Conservation (phyloP, 306 rosid species). For the Oemleria cerasiformis region DNA sequence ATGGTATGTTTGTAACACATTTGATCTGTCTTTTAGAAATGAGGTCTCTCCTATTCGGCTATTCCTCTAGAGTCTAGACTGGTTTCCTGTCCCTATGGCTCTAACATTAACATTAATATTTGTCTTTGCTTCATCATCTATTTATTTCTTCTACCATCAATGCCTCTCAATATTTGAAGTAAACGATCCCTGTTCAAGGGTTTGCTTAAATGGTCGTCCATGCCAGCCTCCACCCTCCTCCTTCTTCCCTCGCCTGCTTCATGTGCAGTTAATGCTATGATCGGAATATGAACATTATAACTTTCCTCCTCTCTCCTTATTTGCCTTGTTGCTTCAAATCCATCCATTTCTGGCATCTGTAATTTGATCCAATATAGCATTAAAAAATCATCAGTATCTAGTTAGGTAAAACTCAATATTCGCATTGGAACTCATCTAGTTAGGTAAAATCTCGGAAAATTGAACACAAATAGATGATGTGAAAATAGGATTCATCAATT, state of each 20-base stretch:
- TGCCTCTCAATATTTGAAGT: background rate
- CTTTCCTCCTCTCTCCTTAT: slow-evolving; percentile 53
- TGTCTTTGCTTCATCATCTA: too few relatives aligned
- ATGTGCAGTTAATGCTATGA: slow-evolving; percentile 72
- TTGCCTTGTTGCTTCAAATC: slow-evolving; percentile 53
- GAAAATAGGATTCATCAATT: too few relatives aligned
- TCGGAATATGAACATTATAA: slow-evolving; percentile 48
- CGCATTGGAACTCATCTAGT: too few relatives aligned
- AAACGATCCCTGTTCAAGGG: background rate
- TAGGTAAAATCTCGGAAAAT: too few relatives aligned
- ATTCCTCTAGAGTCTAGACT: too few relatives aligned
- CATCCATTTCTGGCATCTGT: slow-evolving; percentile 73
- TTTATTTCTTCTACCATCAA: background rate
- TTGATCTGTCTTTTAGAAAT: too few relatives aligned
- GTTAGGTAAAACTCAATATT: too few relatives aligned
- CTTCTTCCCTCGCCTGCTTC: slow-evolving; percentile 34
- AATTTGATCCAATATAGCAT: background rate
- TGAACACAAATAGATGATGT: too few relatives aligned
- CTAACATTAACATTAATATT: background rate
- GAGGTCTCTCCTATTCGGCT: too few relatives aligned
- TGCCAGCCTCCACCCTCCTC: slow-evolving; percentile 42
- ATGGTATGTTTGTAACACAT: too few relatives aligned
- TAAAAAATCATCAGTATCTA: too few relatives aligned
- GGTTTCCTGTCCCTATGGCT: background rate
- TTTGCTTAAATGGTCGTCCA: slow-evolving; percentile 51